Evolutionary conservation across 768 basidiomycete species (phyloP), one percentile per base, ranked within the genome.

Genomic region (Suillus subaureus): DNA sequence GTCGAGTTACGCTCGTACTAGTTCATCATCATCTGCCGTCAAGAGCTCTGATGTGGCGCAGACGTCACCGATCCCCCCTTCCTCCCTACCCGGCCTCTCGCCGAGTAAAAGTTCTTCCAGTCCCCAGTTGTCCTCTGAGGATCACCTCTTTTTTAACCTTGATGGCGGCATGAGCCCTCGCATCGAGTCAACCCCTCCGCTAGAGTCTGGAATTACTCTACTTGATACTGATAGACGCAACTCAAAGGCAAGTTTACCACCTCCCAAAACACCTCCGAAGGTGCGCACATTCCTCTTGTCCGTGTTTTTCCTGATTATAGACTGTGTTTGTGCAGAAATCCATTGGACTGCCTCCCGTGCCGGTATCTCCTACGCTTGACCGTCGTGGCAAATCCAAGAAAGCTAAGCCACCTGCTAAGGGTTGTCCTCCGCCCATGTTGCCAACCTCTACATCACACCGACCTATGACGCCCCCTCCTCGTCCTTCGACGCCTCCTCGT

Each of bases 21-120:
- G 51, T 6, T 13, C 39, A 15, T 65, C 71, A 13, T 69, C 72
- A 9, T 71, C 75, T 6, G 71, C 68, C 8, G 40, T 58, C 33
- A 78, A 73, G 64, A 70, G 67, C 39, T 67, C 67, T 1, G 67
- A 72, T 2, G 63, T 69, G 43, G 65, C 73, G 18, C 71, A 79
- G 35, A 72, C 71, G 12, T 74, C 77, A 12, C 72, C 75, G 2
- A 67, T 69, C 18, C 73, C 77, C 31, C 76, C 75, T 7, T 77
- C 81, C 47, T 79, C 80, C 16, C 70, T 90, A 54, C 90, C 91
- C n/a, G 86, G 83, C 58, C 82, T 91, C 37, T 86, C 85, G 11
- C 87, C 89, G 0, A 87, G 86, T 71, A 73, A 79, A 47, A 87
- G 83, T 69, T 89, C 89, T 3, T 91, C 89, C 12, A 91, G 89